These are phyloP conservation scores for Dendrobium catenatum DNA, from an alignment of 106 monocot species.

Conservation along the genomic window DNA sequence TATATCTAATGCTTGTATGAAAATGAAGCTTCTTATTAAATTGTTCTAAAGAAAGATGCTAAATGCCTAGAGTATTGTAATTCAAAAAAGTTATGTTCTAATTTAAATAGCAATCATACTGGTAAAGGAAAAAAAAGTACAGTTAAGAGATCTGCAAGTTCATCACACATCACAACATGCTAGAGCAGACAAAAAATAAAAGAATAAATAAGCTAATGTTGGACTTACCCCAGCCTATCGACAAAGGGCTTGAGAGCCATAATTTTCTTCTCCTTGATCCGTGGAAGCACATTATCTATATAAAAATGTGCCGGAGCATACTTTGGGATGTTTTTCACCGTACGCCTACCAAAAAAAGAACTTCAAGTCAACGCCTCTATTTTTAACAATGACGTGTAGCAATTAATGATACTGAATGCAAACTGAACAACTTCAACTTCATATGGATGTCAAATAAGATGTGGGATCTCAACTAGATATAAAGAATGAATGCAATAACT, in stretches of 20 bases:
- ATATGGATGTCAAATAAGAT: neutral
- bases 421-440: neutral
- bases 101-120: neutral
- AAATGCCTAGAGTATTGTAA: neutral
- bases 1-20: neutral
- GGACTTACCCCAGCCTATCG: constrained; percentile 83
- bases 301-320: constrained; percentile 97
- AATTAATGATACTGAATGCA: neutral
- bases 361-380: neutral
- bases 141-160: neutral
- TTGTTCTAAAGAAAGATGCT: neutral
- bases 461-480: neutral
- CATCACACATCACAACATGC: neutral
- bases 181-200: neutral
- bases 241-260: constrained; percentile 98
- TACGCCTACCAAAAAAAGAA: constrained; percentile 45
- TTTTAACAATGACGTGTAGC: neutral
- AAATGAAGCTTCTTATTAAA: neutral
- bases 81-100: neutral
- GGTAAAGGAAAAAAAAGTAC: too few species aligned
- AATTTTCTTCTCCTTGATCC: constrained; percentile 93
- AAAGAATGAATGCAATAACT: neutral
- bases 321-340: constrained; percentile 95
- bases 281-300: constrained; percentile 93
- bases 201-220: neutral